These are phyloP conservation scores for Mesembryanthemum crystallinum DNA, from an alignment of 148 eudicot species.

Conservation along the genomic window DNA sequence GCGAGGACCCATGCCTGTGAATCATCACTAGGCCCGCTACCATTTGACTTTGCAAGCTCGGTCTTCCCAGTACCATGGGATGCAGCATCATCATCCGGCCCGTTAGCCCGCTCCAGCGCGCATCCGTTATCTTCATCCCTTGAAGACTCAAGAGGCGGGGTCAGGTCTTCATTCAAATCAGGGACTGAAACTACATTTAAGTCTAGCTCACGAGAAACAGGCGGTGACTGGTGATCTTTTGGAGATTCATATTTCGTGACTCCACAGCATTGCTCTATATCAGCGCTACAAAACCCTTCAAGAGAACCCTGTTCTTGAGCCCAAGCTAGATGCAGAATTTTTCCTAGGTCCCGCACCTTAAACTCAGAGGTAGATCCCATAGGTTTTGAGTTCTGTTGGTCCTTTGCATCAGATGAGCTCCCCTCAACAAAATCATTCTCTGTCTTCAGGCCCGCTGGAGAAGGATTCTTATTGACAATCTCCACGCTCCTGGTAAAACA, in stretches of 20 bases:
- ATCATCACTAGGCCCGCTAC: constrained; percentile 53
- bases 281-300: constrained; percentile 43
- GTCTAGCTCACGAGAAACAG: constrained; percentile 56
- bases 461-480: constrained; percentile 37
- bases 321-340: constrained; percentile 53
- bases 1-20: constrained; percentile 47
- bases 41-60: constrained; percentile 46
- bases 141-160: constrained; percentile 71
- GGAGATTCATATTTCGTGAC: constrained; percentile 38
- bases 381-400: constrained; percentile 25
- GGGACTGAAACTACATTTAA: constrained; percentile 79
- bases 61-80: constrained; percentile 53
- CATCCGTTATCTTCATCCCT: constrained; percentile 61
- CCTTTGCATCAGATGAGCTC: constrained; percentile 37
- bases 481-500: constrained; percentile 77
- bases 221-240: constrained; percentile 39
- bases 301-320: constrained; percentile 51
- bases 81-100: constrained; percentile 58
- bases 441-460: constrained; percentile 30
- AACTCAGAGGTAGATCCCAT: constrained; percentile 52
- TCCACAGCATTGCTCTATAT: constrained; percentile 37
- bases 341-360: constrained; percentile 76
- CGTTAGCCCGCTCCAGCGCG: constrained; percentile 34
- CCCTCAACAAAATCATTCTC: constrained; percentile 37
- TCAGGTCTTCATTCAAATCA: constrained; percentile 78